A percentile compares a stretch with the other conserved stretches of the same genome.
Conservation (phyloP, 306 rosid species). For the Coriaria nepalensis region DNA sequence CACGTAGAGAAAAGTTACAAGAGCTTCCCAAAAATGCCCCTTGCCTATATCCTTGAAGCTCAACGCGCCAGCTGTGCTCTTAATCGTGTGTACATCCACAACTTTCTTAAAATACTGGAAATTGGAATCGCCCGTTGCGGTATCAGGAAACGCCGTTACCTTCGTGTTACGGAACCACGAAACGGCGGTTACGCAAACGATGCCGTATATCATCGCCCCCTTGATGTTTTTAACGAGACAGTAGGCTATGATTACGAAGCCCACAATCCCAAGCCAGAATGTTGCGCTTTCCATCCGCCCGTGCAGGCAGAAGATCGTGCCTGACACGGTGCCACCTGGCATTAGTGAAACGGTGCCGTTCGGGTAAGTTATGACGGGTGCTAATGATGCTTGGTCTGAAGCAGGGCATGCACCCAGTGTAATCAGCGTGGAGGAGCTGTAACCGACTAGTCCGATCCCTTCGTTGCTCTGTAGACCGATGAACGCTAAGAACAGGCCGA, state of each 20-base stretch:
- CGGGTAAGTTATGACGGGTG: slow-evolving; percentile 40
- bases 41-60: slow-evolving; percentile 49
- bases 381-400: slow-evolving; percentile 39
- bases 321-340: slow-evolving; percentile 48
- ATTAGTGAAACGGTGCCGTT: slow-evolving; percentile 57
- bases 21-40: slow-evolving; percentile 77
- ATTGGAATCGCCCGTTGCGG: slow-evolving; percentile 38
- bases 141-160: slow-evolving; percentile 70
- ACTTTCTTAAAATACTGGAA: slow-evolving; percentile 68
- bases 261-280: slow-evolving; percentile 76
- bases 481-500: slow-evolving; percentile 83
- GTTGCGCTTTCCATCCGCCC: slow-evolving; percentile 89
- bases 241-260: slow-evolving; percentile 67
- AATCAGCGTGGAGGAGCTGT: slow-evolving; percentile 54
- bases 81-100: slow-evolving; percentile 55
- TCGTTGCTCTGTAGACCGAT: slow-evolving; percentile 77
- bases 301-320: slow-evolving; percentile 36
- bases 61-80: slow-evolving; percentile 73
- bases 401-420: slow-evolving; percentile 70
- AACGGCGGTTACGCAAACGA: slow-evolving; percentile 64
- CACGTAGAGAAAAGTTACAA: slow-evolving; percentile 70
- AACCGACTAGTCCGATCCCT: slow-evolving; percentile 76
- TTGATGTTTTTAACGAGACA: slow-evolving; percentile 61
- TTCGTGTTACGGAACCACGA: slow-evolving; percentile 77
- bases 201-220: slow-evolving; percentile 94